Percentiles rank a stretch among this genome's conserved stretches.
Evolutionary conservation across 2,329 filamentous ascomycete species (phyloP).

Genomic region (Penicillium thymicola): DNA sequence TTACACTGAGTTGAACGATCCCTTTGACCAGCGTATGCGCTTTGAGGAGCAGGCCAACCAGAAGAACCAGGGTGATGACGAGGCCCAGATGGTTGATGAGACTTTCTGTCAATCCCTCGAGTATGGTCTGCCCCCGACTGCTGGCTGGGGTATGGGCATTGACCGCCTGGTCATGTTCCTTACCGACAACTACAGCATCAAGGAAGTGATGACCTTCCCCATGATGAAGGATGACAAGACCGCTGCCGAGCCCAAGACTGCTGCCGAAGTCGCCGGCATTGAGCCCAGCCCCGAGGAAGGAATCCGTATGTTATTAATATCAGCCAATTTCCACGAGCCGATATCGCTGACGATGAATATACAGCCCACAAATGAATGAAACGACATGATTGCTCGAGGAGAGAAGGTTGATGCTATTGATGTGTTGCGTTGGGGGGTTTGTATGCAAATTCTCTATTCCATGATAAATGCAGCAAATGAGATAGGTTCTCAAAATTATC

Average conservation of each 20-base stretch:
- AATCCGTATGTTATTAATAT: conserved; percentile 45
- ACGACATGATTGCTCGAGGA: conserved; percentile 10
- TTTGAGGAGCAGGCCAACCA: conserved; percentile 95
- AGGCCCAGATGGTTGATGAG: conserved; percentile 94
- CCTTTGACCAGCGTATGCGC: conserved; percentile 85
- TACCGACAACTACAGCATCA: conserved; percentile 92
- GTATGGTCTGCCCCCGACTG: conserved; percentile 87
- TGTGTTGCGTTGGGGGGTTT: conserved; percentile 11
- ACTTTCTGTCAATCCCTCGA: conserved; percentile 89
- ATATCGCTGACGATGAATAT: conserved; percentile 24
- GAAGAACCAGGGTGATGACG: conserved; percentile 95
- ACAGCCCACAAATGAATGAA: conserved; percentile 37
- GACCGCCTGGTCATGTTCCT: conserved; percentile 94
- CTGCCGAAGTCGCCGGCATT: conserved; percentile 62
- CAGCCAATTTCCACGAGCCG: conserved; percentile 22
- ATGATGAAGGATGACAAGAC: conserved; percentile 90
- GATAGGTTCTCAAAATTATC: conserved; percentile 11
- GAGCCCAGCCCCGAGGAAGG: conserved; percentile 60
- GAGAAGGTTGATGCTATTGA: conserved; percentile 11
- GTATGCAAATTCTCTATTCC: conserved; percentile 18
- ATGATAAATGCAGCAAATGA: conserved; percentile 26
- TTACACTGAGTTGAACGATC: conserved; percentile 97
- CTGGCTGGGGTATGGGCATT: conserved; percentile 94
- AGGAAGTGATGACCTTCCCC: conserved; percentile 93
- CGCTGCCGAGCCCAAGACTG: conserved; percentile 45